Evolutionary conservation across 1,284 basidiomycete species (phyloP), one percentile per base, ranked within the genome.

Genomic region (Amylostereum chailletii): DNA sequence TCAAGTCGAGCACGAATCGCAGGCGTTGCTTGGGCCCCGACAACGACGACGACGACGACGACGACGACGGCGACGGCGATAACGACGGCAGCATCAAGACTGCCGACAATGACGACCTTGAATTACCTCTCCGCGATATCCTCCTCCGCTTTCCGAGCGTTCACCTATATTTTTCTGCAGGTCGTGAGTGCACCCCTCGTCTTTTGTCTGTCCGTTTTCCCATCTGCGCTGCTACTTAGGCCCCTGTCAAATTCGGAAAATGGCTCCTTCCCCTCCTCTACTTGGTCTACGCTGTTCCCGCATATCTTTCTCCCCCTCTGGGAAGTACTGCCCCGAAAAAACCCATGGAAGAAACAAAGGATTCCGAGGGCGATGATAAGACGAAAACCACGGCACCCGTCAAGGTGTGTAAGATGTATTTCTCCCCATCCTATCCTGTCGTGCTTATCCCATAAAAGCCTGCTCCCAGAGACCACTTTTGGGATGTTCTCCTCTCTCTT

Each of bases 151-250:
- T 72, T 71, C 57, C 68, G 74, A 31, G 10, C 72, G 5, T 45
- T 58, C 30, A 50, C 60, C 33, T 73, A 67, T 62, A 44, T 75
- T 11, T 75, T 72, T 51, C 62, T 74, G 9, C 60, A 65, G 53
- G 59, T 75, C 40, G 72, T 71, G 51, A 48, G 68, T 62, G 11
- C 3, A n/a, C 30, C 47, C 6, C 10, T 7, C 11, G 5, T 34
- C 30, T 8, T 29, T 27, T 7, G 2, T 32, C 0, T 33, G 19
- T n/a, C 1, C 29, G 1, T 31, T 37, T 5, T 36, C 39, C 41
- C 30, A 46, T n/a, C 10, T 1, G 5, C 5, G 27, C 4, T 27
- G 33, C 11, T 44, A 27, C 47, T 31, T 47, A 70, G 65, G 66
- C 69, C 47, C 71, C 70, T 8, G 58, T 63, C 27, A 54, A 61